Percentiles rank a stretch among this genome's conserved stretches.
Evolutionary conservation across 2,329 filamentous ascomycete genomes (phyloP).

Genomic region (Diaporthe sp.): DNA sequence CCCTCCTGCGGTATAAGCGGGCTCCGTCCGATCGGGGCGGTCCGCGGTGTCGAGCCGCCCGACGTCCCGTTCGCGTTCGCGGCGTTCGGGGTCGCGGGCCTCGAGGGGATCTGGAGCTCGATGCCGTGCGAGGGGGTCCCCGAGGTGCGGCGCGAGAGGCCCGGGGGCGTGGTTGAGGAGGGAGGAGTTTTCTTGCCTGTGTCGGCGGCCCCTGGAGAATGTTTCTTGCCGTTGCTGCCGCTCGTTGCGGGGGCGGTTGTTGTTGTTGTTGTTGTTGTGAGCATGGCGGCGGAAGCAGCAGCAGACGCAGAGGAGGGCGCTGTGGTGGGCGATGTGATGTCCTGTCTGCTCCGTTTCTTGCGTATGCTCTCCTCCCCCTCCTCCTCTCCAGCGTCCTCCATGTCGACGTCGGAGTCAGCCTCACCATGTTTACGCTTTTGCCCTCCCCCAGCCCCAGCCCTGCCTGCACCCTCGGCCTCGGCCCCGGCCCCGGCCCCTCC

Average conservation of each 20-base stretch:
- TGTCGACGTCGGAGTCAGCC: constrained; percentile 46
- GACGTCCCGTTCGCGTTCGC: constrained; percentile 49
- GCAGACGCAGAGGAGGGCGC: neutral
- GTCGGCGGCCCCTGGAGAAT: constrained; percentile 21
- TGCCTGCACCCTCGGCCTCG: no score
- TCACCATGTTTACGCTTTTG: constrained; percentile 45
- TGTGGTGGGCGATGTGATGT: constrained; percentile 38
- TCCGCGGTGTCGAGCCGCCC: constrained; percentile 54
- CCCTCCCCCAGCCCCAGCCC: neutral
- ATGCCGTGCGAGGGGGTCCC: constrained; percentile 64
- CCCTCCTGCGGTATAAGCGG: constrained; percentile 47
- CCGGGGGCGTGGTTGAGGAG: constrained; percentile 49
- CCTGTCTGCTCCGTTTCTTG: constrained; percentile 59
- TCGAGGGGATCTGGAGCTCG: constrained; percentile 72
- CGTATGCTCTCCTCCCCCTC: constrained; percentile 46
- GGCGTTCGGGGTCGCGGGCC: constrained; percentile 67
- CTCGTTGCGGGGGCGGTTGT: no score
- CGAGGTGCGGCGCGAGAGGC: constrained; percentile 58
- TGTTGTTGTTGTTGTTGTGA: neutral
- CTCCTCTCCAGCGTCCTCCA: constrained; percentile 41
- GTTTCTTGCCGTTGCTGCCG: neutral
- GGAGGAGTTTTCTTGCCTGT: constrained; percentile 34
- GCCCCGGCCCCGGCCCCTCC: neutral
- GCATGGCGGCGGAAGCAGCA: neutral
- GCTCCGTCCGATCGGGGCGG: constrained; percentile 49